Base-by-base conservation (phyloP, 2,329 filamentous ascomycete species). In the Colletotrichum aenigma region DNA sequence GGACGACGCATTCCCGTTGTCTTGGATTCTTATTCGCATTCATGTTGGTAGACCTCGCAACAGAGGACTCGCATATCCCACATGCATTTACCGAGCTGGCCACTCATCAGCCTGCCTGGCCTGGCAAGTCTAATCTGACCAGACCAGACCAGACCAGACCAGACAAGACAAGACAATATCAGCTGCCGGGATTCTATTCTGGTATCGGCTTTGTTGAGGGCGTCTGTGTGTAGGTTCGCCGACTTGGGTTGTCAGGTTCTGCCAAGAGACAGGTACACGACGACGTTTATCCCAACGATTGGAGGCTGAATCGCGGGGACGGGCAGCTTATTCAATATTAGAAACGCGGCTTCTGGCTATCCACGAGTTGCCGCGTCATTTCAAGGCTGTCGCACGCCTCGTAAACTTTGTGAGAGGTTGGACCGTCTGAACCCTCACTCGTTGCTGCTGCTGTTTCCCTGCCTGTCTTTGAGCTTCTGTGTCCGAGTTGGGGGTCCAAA, bases 351-450 rank as follows among this genome's bases (percentile, higher is more conserved):
- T 74, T 28, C 30, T 38, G 32, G 8, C n/a, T 24, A 12, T 65
- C 58, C 71, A 34, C n/a, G 32, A 13, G 18, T 21, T 43, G 71
- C 71, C 66, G 71, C 71, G 71, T 70, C 66, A 74, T 56, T 56
- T 24, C 66, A 58, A 38, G 60, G 58, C 66, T 65, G 58, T 65
- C 58, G 58, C 32, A 12, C 52, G 24, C 21, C 21, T 18, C 26
- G 26, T 43, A 38, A 13, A 26, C 9, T 60, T 43, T 24, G n/a
- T n/a, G 36, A 60, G 43, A 74, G 66, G 71, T 26, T 32, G 28
- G 43, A 15, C 36, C 48, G 60, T 70, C 71, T 65, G 71, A 70
- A 58, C 48, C n/a, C 13, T 21, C 66, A 12, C 32, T 24, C 34
- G 34, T 15, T 64, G 43, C 43, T 21, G n/a, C 13, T 21, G 32